Evolutionary conservation across 768 basidiomycete species (phyloP), one percentile per base, ranked within the genome.

Genomic region (Suillus hirtellus): DNA sequence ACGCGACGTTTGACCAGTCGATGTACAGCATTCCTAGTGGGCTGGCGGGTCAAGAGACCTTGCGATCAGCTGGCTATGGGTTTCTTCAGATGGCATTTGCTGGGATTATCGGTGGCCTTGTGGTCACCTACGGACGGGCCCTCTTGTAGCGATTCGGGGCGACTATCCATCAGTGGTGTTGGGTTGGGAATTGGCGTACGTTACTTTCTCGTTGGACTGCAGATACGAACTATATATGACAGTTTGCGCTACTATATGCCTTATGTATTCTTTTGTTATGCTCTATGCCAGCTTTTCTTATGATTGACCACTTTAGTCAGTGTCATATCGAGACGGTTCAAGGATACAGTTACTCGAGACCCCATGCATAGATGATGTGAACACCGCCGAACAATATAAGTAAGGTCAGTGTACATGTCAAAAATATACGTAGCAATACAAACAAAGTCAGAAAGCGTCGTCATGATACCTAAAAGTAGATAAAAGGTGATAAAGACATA

Each of bases 31-130:
- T 58, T 27, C 40, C 56, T 42, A 24, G 56, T 42, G 27, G 15
- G 17, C 11, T 42, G 17, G 56, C 17, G 6, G 40, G 27, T 58
- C 40, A 61, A 17, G 24, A 17, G 24, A 40, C 27, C 21, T 9
- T 60, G 53, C 60, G 53, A 62, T 21, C 24, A 24, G 44, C n/a
- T 0, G 59, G 62, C 21, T 37, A 9, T 19, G 67, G 67, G 31
- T 76, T 76, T 69, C 62, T 77, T 66, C 75, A 77, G 56, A 68
- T 76, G 59, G 65, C 65, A 37, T 37, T 75, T 59, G 76, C 75
- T n/a, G 76, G 75, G 53, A 59, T 69, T 11, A 17, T 76, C 43
- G 75, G 75, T 2, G 75, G 76, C 46, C 65, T 77, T n/a, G 60
- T 69, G 38, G 73, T 72, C 38, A 69, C 69, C 7, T 61, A 61